phyloP scores from a whole-genome alignment of 2,329 filamentous ascomycete genomes.

The Westerdykella aurantiaca region DNA sequence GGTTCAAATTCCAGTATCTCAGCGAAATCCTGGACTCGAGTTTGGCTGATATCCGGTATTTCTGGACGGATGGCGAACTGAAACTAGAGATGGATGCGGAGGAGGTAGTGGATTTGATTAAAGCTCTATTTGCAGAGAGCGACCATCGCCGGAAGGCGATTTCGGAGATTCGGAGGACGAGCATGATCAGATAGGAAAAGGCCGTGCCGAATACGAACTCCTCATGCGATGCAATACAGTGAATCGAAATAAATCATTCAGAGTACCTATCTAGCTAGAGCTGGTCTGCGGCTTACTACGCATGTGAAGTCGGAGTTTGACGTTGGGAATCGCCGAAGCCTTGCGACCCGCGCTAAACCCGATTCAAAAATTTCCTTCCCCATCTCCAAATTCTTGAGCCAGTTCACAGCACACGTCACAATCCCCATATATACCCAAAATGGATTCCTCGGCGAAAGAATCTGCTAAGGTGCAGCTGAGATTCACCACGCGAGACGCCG shows the following conservation, averaged over 20 bases:
- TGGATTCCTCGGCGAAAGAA: constrained; percentile 23
- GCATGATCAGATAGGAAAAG: constrained; percentile 5
- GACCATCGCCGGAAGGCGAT: constrained; percentile 54
- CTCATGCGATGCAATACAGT: no score
- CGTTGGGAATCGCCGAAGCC: constrained; percentile 11
- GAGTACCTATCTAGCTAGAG: no score
- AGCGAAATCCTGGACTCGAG: constrained; percentile 58
- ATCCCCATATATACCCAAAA: constrained; percentile 5
- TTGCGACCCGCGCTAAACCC: constrained; percentile 20
- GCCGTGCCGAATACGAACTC: no score
- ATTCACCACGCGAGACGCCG: constrained; percentile 30
- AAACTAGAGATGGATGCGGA: constrained; percentile 56
- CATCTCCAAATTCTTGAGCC: constrained; percentile 8
- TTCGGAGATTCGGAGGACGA: constrained; percentile 45
- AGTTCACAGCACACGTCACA: constrained; percentile 7
- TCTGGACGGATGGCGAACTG: constrained; percentile 61
- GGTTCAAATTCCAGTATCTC: constrained; percentile 61
- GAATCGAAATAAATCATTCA: no score
- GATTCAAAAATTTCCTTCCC: constrained; percentile 22
- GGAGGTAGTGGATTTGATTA: constrained; percentile 58
- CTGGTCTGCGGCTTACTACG: no score
- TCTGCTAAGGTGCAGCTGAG: constrained; percentile 31
- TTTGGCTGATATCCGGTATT: constrained; percentile 59
- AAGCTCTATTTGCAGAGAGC: constrained; percentile 60
- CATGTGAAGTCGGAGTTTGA: background rate